Conservation (phyloP, 805 yeast genomes). For the Osmozyma mogii region DNA sequence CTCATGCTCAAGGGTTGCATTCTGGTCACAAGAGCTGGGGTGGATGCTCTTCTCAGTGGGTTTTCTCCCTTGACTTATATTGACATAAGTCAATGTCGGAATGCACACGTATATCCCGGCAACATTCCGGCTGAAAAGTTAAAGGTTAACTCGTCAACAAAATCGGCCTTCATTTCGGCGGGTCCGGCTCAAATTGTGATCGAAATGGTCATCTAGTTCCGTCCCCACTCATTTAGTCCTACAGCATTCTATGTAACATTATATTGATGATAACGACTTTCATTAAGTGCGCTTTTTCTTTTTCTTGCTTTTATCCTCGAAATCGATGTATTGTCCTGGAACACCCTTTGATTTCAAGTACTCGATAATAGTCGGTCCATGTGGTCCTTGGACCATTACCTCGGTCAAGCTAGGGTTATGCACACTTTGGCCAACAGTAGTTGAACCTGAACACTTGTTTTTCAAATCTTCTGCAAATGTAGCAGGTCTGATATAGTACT, state of each 20-base stretch:
- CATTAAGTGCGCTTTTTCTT: no score
- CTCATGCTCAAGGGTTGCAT: constrained; percentile 62
- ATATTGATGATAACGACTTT: no score
- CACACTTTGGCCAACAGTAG: constrained; percentile 58
- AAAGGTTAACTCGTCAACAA: constrained; percentile 41
- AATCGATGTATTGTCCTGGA: constrained; percentile 55
- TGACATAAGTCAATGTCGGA: constrained; percentile 65
- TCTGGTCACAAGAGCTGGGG: constrained; percentile 70
- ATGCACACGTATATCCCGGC: constrained; percentile 57
- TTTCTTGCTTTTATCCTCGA: constrained; percentile 52
- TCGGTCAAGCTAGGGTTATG: constrained; percentile 51
- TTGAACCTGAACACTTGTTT: constrained; percentile 81
- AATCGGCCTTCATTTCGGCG: constrained; percentile 51
- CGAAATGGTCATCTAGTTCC: constrained; percentile 48
- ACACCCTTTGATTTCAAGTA: constrained; percentile 56
- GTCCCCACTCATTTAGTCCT: no score
- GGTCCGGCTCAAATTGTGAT: constrained; percentile 47
- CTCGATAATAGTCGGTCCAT: constrained; percentile 53
- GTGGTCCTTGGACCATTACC: constrained; percentile 89
- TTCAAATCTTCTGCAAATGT: constrained; percentile 61
- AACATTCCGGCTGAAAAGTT: constrained; percentile 50
- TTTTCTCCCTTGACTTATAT: constrained; percentile 43
- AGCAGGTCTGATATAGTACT: constrained; percentile 56
- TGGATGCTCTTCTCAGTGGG: constrained; percentile 57
- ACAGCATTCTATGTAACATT: no score